phyloP scores from a whole-genome alignment of 805 yeast species.

The Pichia californica region DNA sequence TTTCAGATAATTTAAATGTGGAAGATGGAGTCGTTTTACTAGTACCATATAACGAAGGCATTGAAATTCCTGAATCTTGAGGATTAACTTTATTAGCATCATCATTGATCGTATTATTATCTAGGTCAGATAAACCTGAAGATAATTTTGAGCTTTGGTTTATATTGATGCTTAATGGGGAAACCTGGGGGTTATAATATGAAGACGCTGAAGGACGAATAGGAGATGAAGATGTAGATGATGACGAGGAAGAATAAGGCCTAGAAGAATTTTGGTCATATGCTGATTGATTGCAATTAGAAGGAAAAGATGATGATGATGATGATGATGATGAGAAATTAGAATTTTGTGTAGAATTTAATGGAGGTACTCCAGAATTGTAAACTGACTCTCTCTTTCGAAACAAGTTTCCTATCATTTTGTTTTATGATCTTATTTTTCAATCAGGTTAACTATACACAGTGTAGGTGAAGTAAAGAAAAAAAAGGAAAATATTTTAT shows the following conservation, averaged over 20 bases:
- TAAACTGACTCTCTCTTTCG: conserved; percentile 13
- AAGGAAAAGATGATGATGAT: too few relatives aligned
- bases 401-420: conserved; percentile 22
- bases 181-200: too few relatives aligned
- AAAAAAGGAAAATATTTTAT: too few relatives aligned
- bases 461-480: too few relatives aligned
- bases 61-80: background rate
- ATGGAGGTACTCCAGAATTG: background rate
- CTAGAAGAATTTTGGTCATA: background rate
- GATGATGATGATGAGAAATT: too few relatives aligned
- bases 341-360: background rate
- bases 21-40: conserved; percentile 13
- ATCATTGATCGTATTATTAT: background rate
- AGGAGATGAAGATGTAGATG: too few relatives aligned
- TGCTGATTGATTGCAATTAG: too few relatives aligned
- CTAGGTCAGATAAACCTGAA: background rate
- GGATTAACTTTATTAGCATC: background rate
- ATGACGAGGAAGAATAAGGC: background rate
- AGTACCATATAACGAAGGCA: conserved; percentile 9
- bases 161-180: too few relatives aligned
- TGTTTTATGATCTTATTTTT: conserved; percentile 1
- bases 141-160: background rate
- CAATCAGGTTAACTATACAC: too few relatives aligned
- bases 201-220: too few relatives aligned
- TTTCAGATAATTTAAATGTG: conserved; percentile 19